Percentiles rank a stretch among this genome's conserved stretches.
Evolutionary conservation across 345 rosid genomes (phyloP).

Genomic region (Hibiscus tridactylites): DNA sequence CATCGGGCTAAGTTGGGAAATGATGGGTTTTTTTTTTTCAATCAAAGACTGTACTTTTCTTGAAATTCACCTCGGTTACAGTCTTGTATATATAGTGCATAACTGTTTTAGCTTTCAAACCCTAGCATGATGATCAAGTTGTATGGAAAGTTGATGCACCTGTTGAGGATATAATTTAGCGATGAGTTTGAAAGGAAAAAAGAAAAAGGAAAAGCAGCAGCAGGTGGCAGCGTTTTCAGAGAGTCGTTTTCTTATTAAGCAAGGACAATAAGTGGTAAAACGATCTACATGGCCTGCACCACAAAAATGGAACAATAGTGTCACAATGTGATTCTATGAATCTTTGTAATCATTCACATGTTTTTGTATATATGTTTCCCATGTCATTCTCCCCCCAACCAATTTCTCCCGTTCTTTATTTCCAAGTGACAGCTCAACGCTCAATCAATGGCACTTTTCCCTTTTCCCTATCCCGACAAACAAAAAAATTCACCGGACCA

Average conservation of each 20-base stretch:
- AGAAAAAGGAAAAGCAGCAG: neutral
- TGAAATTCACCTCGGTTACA: neutral
- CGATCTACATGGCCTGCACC: constrained; percentile 17
- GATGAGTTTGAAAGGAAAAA: too few species aligned
- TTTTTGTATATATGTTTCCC: constrained; percentile 1
- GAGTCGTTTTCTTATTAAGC: constrained; percentile 4
- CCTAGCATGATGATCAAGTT: neutral
- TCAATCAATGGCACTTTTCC: neutral
- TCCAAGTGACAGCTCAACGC: constrained; percentile 9
- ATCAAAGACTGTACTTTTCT: constrained; percentile 12
- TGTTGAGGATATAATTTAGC: neutral
- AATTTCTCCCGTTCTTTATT: neutral
- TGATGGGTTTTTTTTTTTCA: neutral
- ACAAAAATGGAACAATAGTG: constrained; percentile 19
- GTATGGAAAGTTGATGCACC: constrained; percentile 7
- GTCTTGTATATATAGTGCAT: neutral
- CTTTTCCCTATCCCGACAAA: too few species aligned
- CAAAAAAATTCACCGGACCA: too few species aligned
- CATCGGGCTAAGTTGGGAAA: constrained; percentile 12
- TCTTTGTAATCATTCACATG: constrained; percentile 20
- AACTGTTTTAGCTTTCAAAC: neutral
- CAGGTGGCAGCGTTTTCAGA: constrained; percentile 7
- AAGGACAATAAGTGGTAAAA: constrained; percentile 16
- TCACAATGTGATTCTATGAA: constrained; percentile 25
- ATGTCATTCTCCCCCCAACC: neutral